Evolutionary conservation across 805 yeast genomes (phyloP).

Genomic region (Naumovozyma castellii): DNA sequence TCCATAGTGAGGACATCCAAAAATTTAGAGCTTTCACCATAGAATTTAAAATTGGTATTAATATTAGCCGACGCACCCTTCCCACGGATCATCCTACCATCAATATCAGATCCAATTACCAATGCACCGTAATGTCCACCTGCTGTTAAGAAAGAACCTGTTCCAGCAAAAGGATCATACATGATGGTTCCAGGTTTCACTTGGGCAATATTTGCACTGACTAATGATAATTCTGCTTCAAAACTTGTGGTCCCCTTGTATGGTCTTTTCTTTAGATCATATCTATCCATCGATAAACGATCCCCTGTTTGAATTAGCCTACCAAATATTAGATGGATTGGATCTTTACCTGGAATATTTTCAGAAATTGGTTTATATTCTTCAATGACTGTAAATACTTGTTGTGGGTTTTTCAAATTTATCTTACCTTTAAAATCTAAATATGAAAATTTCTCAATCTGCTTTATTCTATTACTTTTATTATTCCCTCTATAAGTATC

Average conservation of each 20-base stretch:
- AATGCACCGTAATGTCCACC: conserved; percentile 78
- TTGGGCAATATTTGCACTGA: conserved; percentile 80
- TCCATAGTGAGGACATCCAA: conserved; percentile 85
- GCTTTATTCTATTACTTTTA: conserved; percentile 36
- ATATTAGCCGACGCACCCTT: conserved; percentile 38
- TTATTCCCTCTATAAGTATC: conserved; percentile 68
- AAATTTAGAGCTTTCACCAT: conserved; percentile 46
- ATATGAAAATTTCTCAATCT: conserved; percentile 65
- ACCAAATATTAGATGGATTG: conserved; percentile 63
- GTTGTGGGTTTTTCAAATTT: conserved; percentile 65
- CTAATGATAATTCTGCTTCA: conserved; percentile 84
- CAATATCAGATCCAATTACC: conserved; percentile 84
- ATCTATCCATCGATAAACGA: conserved; percentile 60
- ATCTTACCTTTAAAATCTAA: conserved; percentile 71
- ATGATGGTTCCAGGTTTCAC: conserved; percentile 54
- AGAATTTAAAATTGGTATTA: conserved; percentile 63
- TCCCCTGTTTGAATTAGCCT: conserved; percentile 56
- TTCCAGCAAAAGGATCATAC: conserved; percentile 94
- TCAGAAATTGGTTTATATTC: conserved; percentile 47
- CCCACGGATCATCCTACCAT: conserved; percentile 70
- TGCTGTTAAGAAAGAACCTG: conserved; percentile 88
- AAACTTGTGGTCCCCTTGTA: conserved; percentile 95
- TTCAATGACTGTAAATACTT: conserved; percentile 63
- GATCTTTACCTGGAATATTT: conserved; percentile 36
- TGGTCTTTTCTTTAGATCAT: conserved; percentile 71